Evolutionary conservation across 2,329 filamentous ascomycete genomes (phyloP).

Genomic region (Canariomyces notabilis): DNA sequence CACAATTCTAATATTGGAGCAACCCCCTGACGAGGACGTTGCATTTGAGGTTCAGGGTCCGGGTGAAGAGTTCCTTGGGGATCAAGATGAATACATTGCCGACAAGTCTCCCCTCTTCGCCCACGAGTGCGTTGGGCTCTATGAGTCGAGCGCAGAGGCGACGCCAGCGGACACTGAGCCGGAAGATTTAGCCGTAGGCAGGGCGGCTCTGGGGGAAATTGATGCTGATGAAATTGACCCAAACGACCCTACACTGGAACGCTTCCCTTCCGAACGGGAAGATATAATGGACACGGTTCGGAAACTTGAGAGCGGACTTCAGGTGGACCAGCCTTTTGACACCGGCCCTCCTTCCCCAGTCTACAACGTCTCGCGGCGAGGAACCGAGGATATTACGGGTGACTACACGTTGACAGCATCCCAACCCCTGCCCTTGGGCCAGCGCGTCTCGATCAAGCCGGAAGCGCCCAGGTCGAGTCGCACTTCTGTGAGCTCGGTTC

Average conservation of each 20-base stretch:
- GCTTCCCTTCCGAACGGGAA: conserved; percentile 41
- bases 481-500: conserved; percentile 28
- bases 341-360: conserved; percentile 35
- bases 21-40: conserved; percentile 9
- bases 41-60: conserved; percentile 2
- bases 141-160: conserved; percentile 23
- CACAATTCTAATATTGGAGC: conserved; percentile 13
- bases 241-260: conserved; percentile 45
- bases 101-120: conserved; percentile 40
- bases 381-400: conserved; percentile 34
- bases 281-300: conserved; percentile 43
- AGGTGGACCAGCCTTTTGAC: conserved; percentile 36
- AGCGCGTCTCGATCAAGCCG: conserved; percentile 25
- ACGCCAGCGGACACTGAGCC: conserved; percentile 22
- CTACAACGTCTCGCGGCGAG: conserved; percentile 31
- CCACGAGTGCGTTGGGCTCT: conserved; percentile 43
- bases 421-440: conserved; percentile 23
- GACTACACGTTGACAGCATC: conserved; percentile 33
- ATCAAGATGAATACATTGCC: conserved; percentile 18
- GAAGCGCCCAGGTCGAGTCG: conserved; percentile 27
- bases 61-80: conserved; percentile 14
- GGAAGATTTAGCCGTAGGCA: conserved; percentile 29
- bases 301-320: conserved; percentile 41
- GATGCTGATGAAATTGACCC: conserved; percentile 33
- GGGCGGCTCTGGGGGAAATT: conserved; percentile 17